Evolutionary conservation across 2,329 filamentous ascomycete species (phyloP), one percentile per base, ranked within the genome.

Genomic region (Botrytis hyacinthi): DNA sequence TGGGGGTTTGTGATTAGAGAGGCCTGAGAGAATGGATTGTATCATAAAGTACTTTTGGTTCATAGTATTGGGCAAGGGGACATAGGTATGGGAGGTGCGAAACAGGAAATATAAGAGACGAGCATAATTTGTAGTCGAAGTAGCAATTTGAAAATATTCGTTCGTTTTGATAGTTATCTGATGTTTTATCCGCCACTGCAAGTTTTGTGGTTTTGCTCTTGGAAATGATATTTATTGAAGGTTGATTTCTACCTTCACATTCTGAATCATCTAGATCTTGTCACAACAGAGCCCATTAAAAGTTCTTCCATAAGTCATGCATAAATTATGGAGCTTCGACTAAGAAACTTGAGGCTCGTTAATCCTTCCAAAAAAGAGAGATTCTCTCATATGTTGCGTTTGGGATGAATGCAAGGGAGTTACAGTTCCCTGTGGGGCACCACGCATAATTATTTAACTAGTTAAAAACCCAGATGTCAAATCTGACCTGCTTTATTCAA

Each of bases 71-170:
- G 37, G 12, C n/a, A 46, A 32, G 32, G 10, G 37, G 67, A 5
- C 16, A 16, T 44, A 44, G n/a, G 26, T 18, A 32, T 48, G 29
- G 29, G 37, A 20, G 42, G 29, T 66, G 29, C 16, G 32, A 48
- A 44, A 37, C 20, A 69, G 48, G 51, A 69, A 40, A 69, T 37
- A 32, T 57, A 29, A 29, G 51, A 57, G n/a, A 29, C 6, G n/a
- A 57, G 66, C 66, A 69, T 57, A 57, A 57, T 69, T 59, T 57
- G 37, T 69, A 59, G 20, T n/a, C 37, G 37, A 57, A 26, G 35
- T 42, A 32, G 48, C 66, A 69, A 69, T 69, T 57, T 69, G 66
- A 69, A 57, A 44, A 57, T 44, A 32, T 69, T 8, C 66, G 37
- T 69, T 69, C 35, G 9, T 69, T 57, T 69, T 42, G 9, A 57